Conservation (phyloP, 129 eudicot species). For the Flaveria robusta region DNA sequence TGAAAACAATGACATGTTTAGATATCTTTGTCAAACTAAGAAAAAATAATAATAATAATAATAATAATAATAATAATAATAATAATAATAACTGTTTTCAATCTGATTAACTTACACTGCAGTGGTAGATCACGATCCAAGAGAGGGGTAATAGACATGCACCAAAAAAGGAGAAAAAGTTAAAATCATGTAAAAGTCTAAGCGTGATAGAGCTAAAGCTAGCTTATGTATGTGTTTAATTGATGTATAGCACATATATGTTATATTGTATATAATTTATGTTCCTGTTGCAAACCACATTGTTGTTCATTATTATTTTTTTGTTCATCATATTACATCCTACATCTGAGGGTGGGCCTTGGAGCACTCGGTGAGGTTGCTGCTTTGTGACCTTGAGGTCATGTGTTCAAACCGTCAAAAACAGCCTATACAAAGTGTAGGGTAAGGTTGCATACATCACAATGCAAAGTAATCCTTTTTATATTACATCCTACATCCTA, state of each 20-base stretch:
- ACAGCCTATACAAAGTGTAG: no score
- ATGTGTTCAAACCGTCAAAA: no score
- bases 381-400: no score
- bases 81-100: not conserved
- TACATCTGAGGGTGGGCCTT: not conserved
- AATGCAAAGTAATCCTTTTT: no score
- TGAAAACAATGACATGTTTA: conserved; percentile 32
- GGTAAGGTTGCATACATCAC: no score
- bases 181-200: conserved; percentile 14
- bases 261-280: not conserved
- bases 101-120: conserved; percentile 39
- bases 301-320: conserved; percentile 1
- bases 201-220: conserved; percentile 19
- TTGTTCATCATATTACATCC: not conserved
- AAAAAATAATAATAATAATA: not conserved
- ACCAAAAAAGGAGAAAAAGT: conserved; percentile 28
- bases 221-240: conserved; percentile 12
- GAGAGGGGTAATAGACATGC: conserved; percentile 29
- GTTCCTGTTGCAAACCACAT: not conserved
- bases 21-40: conserved; percentile 8
- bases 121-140: conserved; percentile 34
- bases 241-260: not conserved
- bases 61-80: not conserved
- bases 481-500: no score
- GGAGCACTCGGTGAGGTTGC: no score